Conservation (phyloP, 2,329 filamentous ascomycete genomes). For the Sarocladiaceae sp. region DNA sequence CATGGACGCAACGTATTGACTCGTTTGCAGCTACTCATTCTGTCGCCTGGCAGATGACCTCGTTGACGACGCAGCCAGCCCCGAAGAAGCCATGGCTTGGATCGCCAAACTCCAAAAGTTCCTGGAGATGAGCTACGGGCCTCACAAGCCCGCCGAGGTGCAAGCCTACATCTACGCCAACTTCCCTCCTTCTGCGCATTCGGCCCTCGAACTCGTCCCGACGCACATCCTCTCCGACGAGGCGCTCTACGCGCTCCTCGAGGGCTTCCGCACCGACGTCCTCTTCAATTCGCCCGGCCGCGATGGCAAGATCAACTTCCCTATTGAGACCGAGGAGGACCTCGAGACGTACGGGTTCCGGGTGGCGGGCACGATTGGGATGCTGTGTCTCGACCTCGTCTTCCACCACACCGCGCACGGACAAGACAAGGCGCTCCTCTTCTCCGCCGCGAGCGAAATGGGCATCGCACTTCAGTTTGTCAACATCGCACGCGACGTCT, state of each 20-base stretch:
- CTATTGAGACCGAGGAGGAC: constrained; percentile 52
- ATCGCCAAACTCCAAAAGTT: constrained; percentile 52
- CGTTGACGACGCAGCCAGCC: constrained; percentile 55
- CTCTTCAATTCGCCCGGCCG: constrained; percentile 33
- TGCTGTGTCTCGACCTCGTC: constrained; percentile 61
- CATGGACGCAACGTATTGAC: constrained; percentile 7
- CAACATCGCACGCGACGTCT: constrained; percentile 71
- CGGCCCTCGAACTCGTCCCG: constrained; percentile 55
- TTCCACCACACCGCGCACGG: constrained; percentile 45
- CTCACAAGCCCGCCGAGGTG: constrained; percentile 15
- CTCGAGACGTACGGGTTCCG: constrained; percentile 58
- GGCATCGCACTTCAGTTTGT: constrained; percentile 70
- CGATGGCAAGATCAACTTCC: constrained; percentile 27
- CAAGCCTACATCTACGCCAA: constrained; percentile 33
- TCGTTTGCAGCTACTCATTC: constrained; percentile 55
- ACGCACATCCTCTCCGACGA: constrained; percentile 46
- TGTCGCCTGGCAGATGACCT: constrained; percentile 69
- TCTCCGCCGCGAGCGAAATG: constrained; percentile 56
- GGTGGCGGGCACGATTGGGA: constrained; percentile 67
- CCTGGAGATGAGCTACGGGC: constrained; percentile 46
- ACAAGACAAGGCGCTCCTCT: constrained; percentile 30
- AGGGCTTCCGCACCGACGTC: constrained; percentile 64
- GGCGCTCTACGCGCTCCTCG: constrained; percentile 58
- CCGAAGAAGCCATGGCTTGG: constrained; percentile 48
- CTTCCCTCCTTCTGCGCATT: constrained; percentile 46